phyloP scores from a whole-genome alignment of 495 filamentous ascomycete species.

The Aspergillus sparsus region DNA sequence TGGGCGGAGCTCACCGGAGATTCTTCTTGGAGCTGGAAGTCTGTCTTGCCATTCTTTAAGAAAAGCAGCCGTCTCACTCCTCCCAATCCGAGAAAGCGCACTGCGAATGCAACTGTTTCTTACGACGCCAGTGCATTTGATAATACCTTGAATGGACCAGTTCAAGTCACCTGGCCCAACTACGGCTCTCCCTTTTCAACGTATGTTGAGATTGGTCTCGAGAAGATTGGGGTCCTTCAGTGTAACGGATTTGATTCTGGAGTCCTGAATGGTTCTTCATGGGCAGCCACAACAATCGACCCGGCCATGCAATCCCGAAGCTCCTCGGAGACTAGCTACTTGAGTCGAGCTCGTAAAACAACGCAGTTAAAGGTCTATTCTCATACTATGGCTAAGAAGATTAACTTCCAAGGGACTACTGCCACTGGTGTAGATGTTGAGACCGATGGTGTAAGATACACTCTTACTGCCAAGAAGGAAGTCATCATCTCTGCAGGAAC shows the following conservation, averaged over 20 bases:
- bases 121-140: constrained; percentile 28
- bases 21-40: constrained; percentile 50
- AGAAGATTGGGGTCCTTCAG: constrained; percentile 37
- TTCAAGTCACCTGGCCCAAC: constrained; percentile 35
- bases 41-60: constrained; percentile 54
- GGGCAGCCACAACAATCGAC: constrained; percentile 37
- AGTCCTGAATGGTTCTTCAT: constrained; percentile 35
- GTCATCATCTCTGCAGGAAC: constrained; percentile 58
- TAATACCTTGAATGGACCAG: constrained; percentile 33
- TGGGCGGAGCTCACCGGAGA: constrained; percentile 61
- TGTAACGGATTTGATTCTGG: constrained; percentile 37
- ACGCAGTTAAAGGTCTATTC: constrained; percentile 37
- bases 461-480: constrained; percentile 49
- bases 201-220: constrained; percentile 22
- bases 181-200: constrained; percentile 28
- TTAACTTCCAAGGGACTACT: constrained; percentile 48
- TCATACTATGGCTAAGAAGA: constrained; percentile 42
- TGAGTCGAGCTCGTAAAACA: constrained; percentile 29
- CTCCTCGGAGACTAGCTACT: constrained; percentile 44
- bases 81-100: constrained; percentile 35
- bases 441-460: constrained; percentile 34
- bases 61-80: constrained; percentile 51
- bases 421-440: constrained; percentile 51
- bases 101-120: constrained; percentile 32
- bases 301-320: constrained; percentile 34